Evolutionary conservation across 2,329 filamentous ascomycete species (phyloP).

Genomic region (Alternaria panax): DNA sequence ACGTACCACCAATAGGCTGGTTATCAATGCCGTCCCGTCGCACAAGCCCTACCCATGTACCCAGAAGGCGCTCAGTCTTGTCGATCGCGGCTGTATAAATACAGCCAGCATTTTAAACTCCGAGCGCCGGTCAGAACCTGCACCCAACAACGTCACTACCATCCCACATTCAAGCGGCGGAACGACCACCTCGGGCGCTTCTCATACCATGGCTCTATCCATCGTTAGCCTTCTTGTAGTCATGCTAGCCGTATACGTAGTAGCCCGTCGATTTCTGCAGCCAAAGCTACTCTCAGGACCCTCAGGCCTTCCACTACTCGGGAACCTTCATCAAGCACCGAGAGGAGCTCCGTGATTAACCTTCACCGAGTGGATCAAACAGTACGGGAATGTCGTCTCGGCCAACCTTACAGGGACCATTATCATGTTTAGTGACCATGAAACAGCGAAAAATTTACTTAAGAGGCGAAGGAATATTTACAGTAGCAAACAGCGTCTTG

Average conservation of each 20-base stretch:
- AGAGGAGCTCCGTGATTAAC: conserved; percentile 29
- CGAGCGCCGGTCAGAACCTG: accelerated
- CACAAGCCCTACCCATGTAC: neutral
- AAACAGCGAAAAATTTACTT: conserved; percentile 60
- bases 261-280: neutral
- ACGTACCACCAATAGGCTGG: neutral
- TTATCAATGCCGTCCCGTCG: neutral
- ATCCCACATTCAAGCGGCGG: neutral
- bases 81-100: neutral
- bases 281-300: conserved; percentile 36
- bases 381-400: conserved; percentile 48
- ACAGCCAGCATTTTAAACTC: neutral
- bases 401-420: conserved; percentile 42
- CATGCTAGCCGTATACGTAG: neutral
- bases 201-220: neutral
- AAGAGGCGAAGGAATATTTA: conserved; percentile 61
- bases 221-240: neutral
- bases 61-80: neutral
- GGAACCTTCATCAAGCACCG: conserved; percentile 45
- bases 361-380: conserved; percentile 43
- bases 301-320: conserved; percentile 40
- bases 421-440: conserved; percentile 56
- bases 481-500: conserved; percentile 54
- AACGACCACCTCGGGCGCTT: neutral
- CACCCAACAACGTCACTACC: neutral